phyloP scores from a whole-genome alignment of 2,329 filamentous ascomycete genomes.

The Penicillium polonicum region DNA sequence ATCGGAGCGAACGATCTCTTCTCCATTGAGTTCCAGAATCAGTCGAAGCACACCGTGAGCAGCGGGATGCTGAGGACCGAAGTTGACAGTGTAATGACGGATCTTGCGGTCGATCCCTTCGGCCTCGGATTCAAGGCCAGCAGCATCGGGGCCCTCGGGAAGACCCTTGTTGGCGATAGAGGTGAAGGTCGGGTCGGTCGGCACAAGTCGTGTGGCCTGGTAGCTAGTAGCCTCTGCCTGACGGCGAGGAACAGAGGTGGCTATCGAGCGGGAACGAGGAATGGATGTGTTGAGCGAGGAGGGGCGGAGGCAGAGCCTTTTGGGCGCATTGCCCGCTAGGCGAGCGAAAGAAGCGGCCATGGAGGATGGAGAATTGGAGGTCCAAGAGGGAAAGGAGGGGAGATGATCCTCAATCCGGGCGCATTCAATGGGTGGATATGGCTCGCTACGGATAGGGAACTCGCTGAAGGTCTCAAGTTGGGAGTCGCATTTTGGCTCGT shows the following conservation, averaged over 20 bases:
- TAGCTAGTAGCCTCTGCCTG: slow-evolving; percentile 52
- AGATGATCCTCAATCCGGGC: slow-evolving; percentile 38
- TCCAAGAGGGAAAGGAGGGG: slow-evolving; percentile 23
- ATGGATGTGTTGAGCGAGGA: slow-evolving; percentile 44
- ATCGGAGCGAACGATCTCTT: slow-evolving; percentile 94
- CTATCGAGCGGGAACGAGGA: slow-evolving; percentile 54
- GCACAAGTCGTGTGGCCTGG: slow-evolving; percentile 55
- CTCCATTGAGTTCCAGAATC: slow-evolving; percentile 96
- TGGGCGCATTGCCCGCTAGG: slow-evolving; percentile 59
- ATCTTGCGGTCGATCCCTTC: slow-evolving; percentile 69
- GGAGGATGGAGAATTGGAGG: slow-evolving; percentile 23
- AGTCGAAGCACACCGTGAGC: slow-evolving; percentile 96
- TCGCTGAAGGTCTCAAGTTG: slow-evolving; percentile 30
- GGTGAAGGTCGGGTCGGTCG: slow-evolving; percentile 58
- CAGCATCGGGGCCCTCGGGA: slow-evolving; percentile 41
- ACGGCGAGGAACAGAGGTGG: slow-evolving; percentile 55
- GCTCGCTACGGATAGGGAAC: slow-evolving; percentile 32
- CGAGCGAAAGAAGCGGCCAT: slow-evolving; percentile 64
- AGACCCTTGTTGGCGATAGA: slow-evolving; percentile 44
- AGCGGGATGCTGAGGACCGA: slow-evolving; percentile 96
- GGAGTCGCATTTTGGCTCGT: slow-evolving; percentile 37
- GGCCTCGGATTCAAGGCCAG: slow-evolving; percentile 48
- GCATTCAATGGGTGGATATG: slow-evolving; percentile 36
- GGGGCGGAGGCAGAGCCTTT: slow-evolving; percentile 58
- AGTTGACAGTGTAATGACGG: slow-evolving; percentile 99